Conservation (phyloP, 2,329 filamentous ascomycete species). For the Chrysosporium queenslandicum region DNA sequence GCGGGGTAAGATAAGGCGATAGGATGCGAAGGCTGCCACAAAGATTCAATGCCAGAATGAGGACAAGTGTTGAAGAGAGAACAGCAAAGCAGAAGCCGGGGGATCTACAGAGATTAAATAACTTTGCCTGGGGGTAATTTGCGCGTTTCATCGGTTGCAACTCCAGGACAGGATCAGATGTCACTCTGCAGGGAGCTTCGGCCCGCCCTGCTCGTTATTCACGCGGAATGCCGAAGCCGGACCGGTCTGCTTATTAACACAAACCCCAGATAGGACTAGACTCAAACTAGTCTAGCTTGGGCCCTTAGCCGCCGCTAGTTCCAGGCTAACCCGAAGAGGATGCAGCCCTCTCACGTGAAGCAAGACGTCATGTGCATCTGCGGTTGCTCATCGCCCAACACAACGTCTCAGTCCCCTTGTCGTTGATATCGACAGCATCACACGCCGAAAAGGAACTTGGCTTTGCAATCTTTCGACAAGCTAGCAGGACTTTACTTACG, state of each 20-base stretch:
- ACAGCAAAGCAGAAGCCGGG: constrained; percentile 5
- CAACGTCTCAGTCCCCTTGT: constrained; percentile 1
- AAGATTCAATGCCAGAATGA: constrained; percentile 37
- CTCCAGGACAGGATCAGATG: constrained; percentile 5
- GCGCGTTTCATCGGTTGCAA: constrained; percentile 10
- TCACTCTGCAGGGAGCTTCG: constrained; percentile 11
- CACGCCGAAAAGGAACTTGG: background rate
- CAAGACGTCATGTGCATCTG: constrained; percentile 4
- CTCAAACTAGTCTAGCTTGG: background rate
- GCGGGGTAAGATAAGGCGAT: constrained; percentile 15
- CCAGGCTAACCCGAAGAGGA: background rate
- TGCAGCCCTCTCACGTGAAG: background rate
- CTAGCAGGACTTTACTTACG: background rate
- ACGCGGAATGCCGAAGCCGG: background rate
- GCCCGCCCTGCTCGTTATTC: background rate
- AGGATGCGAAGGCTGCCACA: constrained; percentile 27
- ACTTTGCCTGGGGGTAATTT: background rate
- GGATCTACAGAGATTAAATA: constrained; percentile 9
- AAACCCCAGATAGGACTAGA: background rate
- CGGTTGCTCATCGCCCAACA: background rate
- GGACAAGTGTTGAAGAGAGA: constrained; percentile 8
- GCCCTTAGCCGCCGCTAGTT: background rate
- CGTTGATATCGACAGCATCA: background rate
- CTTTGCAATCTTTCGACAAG: background rate
- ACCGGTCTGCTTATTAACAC: constrained; percentile 2